Conservation (phyloP, 345 rosid genomes). For the Microcos paniculata region DNA sequence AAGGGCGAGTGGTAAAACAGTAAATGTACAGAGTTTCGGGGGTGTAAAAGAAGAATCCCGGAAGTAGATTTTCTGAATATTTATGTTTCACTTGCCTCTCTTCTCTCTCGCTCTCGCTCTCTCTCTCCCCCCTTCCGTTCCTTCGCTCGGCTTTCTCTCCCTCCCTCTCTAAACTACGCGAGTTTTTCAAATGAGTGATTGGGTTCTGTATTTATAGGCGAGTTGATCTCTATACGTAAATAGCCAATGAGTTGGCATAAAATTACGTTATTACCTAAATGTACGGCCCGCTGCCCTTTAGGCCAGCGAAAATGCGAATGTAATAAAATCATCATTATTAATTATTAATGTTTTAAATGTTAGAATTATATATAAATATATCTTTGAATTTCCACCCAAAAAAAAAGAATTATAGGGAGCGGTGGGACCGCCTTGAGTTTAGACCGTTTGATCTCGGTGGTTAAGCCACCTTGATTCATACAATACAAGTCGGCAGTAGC, state of each 20-base stretch:
- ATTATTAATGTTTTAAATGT: not conserved
- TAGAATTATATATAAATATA: too few relatives aligned
- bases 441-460: too few relatives aligned
- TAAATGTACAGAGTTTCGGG: conserved; percentile 28
- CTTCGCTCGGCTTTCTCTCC: conserved; percentile 1
- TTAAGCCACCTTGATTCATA: too few relatives aligned
- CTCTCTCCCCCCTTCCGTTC: conserved; percentile 4
- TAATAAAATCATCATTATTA: not conserved
- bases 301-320: not conserved
- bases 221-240: conserved; percentile 2
- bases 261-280: conserved; percentile 32
- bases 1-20: not conserved
- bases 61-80: not conserved
- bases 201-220: conserved; percentile 37
- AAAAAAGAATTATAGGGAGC: too few relatives aligned
- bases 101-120: conserved; percentile 16
- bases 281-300: not conserved
- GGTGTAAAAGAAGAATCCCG: conserved; percentile 3
- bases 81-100: not conserved
- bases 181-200: not conserved
- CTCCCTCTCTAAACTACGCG: not conserved
- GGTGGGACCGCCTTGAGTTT: too few relatives aligned
- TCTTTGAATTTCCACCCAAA: too few relatives aligned
- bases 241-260: not conserved
- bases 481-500: too few relatives aligned